phyloP scores from a whole-genome alignment of 2,329 filamentous ascomycete species.

The Fusarium caatingaense region DNA sequence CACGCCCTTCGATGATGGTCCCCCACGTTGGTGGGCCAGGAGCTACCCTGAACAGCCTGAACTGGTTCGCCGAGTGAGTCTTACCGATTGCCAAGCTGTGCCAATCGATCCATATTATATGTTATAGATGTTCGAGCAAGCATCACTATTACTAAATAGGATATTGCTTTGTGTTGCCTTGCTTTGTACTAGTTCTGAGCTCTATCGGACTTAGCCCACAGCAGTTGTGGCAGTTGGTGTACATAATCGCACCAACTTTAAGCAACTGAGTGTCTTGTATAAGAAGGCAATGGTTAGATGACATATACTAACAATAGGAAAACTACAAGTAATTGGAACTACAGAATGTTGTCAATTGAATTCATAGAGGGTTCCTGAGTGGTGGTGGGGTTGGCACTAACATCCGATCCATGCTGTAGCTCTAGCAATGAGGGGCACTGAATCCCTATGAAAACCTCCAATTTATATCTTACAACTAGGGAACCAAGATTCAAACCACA shows the following conservation, averaged over 20 bases:
- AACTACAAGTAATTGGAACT: not conserved
- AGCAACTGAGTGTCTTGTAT: too few species aligned
- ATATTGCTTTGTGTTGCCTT: not conserved
- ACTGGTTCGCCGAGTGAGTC: conserved; percentile 17
- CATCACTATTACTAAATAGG: not conserved
- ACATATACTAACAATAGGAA: too few species aligned
- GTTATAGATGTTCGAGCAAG: not conserved
- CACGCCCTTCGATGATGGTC: conserved; percentile 15
- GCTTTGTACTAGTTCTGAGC: too few species aligned
- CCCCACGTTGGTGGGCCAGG: conserved; percentile 16
- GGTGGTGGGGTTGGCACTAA: conserved; percentile 30
- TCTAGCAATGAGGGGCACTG: conserved; percentile 14
- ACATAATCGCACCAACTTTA: fast-evolving
- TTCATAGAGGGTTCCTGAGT: not conserved
- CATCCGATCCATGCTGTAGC: conserved; percentile 5
- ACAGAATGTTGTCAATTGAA: not conserved
- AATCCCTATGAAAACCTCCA: conserved; percentile 10
- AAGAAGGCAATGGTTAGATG: too few species aligned
- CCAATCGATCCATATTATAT: not conserved
- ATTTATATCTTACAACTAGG: conserved; percentile 29
- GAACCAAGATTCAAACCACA: conserved; percentile 4
- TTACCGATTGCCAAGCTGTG: not conserved
- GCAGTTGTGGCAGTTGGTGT: too few species aligned
- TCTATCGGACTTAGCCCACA: too few species aligned
- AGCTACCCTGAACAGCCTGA: conserved; percentile 23